Conservation (phyloP, 495 filamentous ascomycete species). For the Hypoxylon crocopeplum region DNA sequence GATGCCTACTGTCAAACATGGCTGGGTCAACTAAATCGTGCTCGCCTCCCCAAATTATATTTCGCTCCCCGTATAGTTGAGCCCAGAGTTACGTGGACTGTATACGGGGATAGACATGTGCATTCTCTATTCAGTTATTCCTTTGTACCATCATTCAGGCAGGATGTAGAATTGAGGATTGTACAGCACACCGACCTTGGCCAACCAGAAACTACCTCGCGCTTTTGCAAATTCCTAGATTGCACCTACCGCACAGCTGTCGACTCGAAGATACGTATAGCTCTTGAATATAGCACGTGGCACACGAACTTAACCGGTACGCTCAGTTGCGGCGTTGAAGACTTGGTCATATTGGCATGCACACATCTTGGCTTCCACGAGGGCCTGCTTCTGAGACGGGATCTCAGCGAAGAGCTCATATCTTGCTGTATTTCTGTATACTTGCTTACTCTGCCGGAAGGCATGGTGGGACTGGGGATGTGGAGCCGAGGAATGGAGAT, state of each 20-base stretch:
- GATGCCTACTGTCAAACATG: conserved; percentile 32
- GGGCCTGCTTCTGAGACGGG: not conserved
- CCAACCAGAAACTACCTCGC: not conserved
- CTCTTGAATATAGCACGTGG: not conserved
- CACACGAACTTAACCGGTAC: not conserved
- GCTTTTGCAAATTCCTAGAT: conserved; percentile 6
- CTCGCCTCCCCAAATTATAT: conserved; percentile 5
- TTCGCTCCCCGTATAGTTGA: not conserved
- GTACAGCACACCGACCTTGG: not conserved
- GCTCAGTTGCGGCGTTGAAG: not conserved
- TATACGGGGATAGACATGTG: too few species aligned
- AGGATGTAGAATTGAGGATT: conserved; percentile 2
- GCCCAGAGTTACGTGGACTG: too few species aligned
- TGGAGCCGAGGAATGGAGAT: not conserved
- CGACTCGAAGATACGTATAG: not conserved
- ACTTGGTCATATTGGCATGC: not conserved
- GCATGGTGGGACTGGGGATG: too few species aligned
- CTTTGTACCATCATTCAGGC: not conserved
- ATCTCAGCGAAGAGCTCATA: not conserved
- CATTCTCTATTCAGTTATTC: not conserved
- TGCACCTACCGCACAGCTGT: not conserved
- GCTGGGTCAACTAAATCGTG: conserved; percentile 16
- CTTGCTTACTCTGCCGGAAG: too few species aligned
- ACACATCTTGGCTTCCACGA: not conserved
- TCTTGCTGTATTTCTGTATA: not conserved